A percentile compares a stretch with the other conserved stretches of the same genome.
Evolutionary conservation across 352 stramenopile genomes (phyloP).

Genomic region (Pythium diclinum): DNA sequence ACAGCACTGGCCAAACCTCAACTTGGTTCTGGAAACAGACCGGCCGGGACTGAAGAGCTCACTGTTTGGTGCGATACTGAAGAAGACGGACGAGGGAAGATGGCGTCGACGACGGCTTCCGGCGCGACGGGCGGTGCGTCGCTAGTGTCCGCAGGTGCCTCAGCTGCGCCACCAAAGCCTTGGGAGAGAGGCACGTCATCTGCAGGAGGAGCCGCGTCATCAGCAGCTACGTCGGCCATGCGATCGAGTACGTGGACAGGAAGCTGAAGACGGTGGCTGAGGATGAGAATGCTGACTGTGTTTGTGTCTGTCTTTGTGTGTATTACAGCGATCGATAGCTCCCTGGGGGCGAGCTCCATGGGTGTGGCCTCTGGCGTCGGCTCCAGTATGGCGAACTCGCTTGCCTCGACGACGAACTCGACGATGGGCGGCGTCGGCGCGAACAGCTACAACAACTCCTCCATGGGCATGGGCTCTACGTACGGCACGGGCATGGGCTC

Average conservation of each 20-base stretch:
- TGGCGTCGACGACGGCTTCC: background rate
- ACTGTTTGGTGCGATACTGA: background rate
- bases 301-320: background rate
- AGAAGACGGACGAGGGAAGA: background rate
- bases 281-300: background rate
- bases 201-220: background rate
- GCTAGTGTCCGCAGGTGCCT: background rate
- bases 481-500: constrained; percentile 13
- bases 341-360: background rate
- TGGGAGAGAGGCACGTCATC: constrained; percentile 13
- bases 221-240: background rate
- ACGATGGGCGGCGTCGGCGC: constrained; percentile 1
- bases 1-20: constrained; percentile 12
- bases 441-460: constrained; percentile 13
- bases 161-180: constrained; percentile 13
- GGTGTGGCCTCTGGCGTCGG: background rate
- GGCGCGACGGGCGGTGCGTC: constrained; percentile 3
- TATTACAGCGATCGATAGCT: background rate
- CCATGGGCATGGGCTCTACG: constrained; percentile 3
- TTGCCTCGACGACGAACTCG: constrained; percentile 1
- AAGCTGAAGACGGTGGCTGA: background rate
- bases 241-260: background rate
- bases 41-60: background rate
- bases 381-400: background rate
- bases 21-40: constrained; percentile 8